Conservation (phyloP, 495 filamentous ascomycete species). For the Lophium mytilinum region DNA sequence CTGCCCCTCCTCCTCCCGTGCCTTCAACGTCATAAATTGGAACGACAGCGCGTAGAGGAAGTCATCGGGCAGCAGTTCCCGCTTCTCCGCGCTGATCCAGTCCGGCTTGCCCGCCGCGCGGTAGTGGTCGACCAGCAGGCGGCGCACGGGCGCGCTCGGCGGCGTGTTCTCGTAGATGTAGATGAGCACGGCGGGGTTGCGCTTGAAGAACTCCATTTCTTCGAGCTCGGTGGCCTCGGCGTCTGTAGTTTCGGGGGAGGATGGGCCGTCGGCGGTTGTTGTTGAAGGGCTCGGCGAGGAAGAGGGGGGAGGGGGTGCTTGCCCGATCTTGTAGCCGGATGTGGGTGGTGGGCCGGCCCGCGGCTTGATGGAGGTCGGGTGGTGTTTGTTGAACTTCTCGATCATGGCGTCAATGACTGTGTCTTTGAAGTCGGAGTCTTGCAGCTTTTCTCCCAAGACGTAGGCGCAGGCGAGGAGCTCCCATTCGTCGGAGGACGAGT, state of each 20-base stretch:
- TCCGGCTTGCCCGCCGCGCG: neutral
- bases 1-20: neutral
- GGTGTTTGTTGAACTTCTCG: neutral
- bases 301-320: too few relatives aligned
- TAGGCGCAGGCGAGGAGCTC: neutral
- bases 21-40: neutral
- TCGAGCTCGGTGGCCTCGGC: too few relatives aligned
- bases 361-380: too few relatives aligned
- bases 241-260: too few relatives aligned
- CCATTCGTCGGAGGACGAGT: neutral
- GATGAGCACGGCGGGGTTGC: neutral
- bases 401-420: neutral
- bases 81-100: neutral
- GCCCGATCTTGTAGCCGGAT: too few relatives aligned
- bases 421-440: constrained; percentile 1
- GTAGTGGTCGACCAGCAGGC: neutral
- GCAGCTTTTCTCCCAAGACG: neutral
- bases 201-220: neutral
- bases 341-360: too few relatives aligned
- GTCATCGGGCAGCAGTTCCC: neutral
- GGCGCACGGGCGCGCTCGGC: neutral
- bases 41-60: neutral
- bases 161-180: neutral
- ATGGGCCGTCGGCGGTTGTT: too few relatives aligned
- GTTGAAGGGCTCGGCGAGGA: neutral